Evolutionary conservation across 2,329 filamentous ascomycete genomes (phyloP).

Genomic region (Mycosphaerella sp.): DNA sequence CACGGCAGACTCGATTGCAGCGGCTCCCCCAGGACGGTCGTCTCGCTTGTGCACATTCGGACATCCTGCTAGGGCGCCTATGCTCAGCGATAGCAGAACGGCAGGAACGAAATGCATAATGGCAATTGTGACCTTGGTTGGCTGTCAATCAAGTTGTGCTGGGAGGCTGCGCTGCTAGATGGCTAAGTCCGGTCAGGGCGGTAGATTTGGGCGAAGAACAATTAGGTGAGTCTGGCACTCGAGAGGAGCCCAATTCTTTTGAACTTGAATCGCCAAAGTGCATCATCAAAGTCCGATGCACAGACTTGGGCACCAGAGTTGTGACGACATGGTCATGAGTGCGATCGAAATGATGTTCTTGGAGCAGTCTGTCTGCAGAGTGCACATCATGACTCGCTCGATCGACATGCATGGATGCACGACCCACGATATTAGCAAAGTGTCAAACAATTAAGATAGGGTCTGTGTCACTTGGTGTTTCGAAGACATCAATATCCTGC

Average conservation of each 20-base stretch:
- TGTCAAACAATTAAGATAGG: background rate
- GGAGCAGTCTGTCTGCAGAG: background rate
- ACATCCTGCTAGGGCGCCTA: background rate
- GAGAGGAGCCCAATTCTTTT: background rate
- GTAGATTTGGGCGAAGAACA: too few relatives aligned
- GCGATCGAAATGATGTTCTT: background rate
- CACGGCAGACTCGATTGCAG: conserved; percentile 10
- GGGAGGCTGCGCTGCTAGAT: background rate
- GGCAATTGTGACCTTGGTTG: background rate
- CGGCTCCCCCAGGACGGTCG: conserved; percentile 1
- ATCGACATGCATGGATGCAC: background rate
- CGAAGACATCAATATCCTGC: background rate
- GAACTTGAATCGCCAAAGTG: background rate
- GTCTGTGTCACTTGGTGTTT: background rate
- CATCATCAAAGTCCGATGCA: background rate
- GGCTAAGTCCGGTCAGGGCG: too few relatives aligned
- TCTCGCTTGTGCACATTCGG: background rate
- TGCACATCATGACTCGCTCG: background rate
- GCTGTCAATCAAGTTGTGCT: background rate
- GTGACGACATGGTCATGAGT: background rate
- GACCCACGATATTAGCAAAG: background rate
- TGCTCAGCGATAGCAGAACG: conserved; percentile 1
- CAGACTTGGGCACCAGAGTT: background rate
- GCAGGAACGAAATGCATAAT: background rate
- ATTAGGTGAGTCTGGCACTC: too few relatives aligned